Conservation (phyloP, 495 filamentous ascomycete species). For the Tuber magnatum region DNA sequence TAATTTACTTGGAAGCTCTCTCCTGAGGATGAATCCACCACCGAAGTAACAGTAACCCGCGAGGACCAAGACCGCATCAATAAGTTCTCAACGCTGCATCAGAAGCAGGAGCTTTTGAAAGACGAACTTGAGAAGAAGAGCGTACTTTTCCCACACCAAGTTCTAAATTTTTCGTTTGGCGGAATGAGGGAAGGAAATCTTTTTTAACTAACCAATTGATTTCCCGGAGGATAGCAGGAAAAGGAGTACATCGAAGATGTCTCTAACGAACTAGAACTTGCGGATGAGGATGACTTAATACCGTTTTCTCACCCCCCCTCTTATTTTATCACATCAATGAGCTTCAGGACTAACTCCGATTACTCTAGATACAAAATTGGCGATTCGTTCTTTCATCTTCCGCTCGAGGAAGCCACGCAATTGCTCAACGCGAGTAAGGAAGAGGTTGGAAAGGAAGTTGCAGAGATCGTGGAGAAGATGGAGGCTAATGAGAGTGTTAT, state of each 20-base stretch:
- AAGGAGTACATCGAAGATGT: slow-evolving; percentile 96
- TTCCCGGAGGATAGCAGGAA: slow-evolving; percentile 62
- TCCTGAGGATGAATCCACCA: slow-evolving; percentile 74
- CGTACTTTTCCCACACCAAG: slow-evolving; percentile 46
- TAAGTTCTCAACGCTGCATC: slow-evolving; percentile 88
- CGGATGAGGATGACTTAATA: slow-evolving; percentile 87
- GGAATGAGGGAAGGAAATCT: background rate
- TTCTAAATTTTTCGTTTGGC: background rate
- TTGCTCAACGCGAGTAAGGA: slow-evolving; percentile 65
- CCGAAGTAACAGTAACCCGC: slow-evolving; percentile 80
- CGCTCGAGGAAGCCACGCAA: slow-evolving; percentile 73
- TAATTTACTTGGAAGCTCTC: slow-evolving; percentile 56
- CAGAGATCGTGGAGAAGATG: slow-evolving; percentile 67
- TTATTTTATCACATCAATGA: slow-evolving; percentile 14
- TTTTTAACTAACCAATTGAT: background rate
- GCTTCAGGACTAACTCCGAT: slow-evolving; percentile 10
- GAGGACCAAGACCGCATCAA: slow-evolving; percentile 99
- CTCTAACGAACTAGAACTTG: slow-evolving; percentile 81
- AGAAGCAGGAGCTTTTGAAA: slow-evolving; percentile 67
- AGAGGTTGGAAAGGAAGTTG: slow-evolving; percentile 66
- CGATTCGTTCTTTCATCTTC: slow-evolving; percentile 84
- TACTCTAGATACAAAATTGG: slow-evolving; percentile 81
- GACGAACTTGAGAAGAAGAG: slow-evolving; percentile 76
- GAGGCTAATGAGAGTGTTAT: slow-evolving; percentile 71
- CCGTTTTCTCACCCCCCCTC: slow-evolving; percentile 53